phyloP scores from a whole-genome alignment of 2,329 filamentous ascomycete genomes.

The Endocalyx cinctus region DNA sequence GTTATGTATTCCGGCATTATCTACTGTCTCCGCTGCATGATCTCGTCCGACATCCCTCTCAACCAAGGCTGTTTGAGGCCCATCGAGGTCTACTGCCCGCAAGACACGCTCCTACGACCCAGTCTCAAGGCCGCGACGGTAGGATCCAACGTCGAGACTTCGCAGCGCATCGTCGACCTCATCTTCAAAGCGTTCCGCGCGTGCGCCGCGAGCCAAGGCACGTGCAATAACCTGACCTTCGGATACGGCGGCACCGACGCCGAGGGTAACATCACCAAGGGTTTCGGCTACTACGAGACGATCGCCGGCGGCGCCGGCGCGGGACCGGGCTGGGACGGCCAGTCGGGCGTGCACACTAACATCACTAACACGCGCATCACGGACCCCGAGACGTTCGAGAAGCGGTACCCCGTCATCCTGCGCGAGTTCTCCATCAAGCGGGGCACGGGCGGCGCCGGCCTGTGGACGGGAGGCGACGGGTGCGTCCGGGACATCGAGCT shows the following conservation, averaged over 20 bases:
- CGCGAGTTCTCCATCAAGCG: conserved; percentile 56
- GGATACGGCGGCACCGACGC: conserved; percentile 51
- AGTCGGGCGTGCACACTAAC: conserved; percentile 63
- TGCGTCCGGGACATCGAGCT: conserved; percentile 69
- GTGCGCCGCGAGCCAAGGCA: conserved; percentile 69
- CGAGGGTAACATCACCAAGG: conserved; percentile 24
- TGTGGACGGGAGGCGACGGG: conserved; percentile 61
- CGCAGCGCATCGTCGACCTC: conserved; percentile 51
- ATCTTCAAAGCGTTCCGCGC: conserved; percentile 72
- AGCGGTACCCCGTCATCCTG: conserved; percentile 64
- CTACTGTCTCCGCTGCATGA: conserved; percentile 50
- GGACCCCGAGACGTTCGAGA: conserved; percentile 65
- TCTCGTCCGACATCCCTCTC: conserved; percentile 66
- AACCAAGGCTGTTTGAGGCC: conserved; percentile 64
- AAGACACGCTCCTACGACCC: conserved; percentile 22
- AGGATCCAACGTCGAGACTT: conserved; percentile 20
- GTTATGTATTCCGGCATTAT: conserved; percentile 25
- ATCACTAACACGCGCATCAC: conserved; percentile 75
- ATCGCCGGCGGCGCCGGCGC: conserved; percentile 66
- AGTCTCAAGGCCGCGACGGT: conserved; percentile 10
- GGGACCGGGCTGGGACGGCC: conserved; percentile 61
- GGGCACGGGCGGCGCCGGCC: conserved; percentile 54
- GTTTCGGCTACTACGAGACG: conserved; percentile 74
- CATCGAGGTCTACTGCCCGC: conserved; percentile 13
- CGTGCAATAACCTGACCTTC: conserved; percentile 76